These are phyloP conservation scores for Cymbidium sinense DNA, from an alignment of 106 monocot genomes.

Conservation along the genomic window DNA sequence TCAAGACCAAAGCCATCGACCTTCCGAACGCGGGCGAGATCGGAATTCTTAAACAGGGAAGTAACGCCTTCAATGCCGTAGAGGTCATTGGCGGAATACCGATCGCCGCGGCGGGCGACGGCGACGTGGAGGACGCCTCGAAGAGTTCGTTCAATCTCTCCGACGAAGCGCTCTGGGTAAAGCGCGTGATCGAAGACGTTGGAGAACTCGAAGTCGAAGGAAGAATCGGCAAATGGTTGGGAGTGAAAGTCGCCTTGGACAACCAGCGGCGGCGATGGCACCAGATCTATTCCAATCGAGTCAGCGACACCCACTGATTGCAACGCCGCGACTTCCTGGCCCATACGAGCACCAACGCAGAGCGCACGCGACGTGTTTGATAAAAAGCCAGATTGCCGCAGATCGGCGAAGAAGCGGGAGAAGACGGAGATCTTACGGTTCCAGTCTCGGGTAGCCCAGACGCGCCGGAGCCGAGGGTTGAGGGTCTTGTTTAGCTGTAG, in stretches of 20 bases:
- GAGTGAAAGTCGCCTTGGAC: conserved; percentile 74
- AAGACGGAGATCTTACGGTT: conserved; percentile 77
- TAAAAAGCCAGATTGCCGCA: conserved; percentile 34
- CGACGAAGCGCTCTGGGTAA: conserved; percentile 54
- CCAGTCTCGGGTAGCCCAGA: conserved; percentile 95
- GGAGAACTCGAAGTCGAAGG: conserved; percentile 95
- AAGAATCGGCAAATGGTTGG: conserved; percentile 56
- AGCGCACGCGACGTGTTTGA: conserved; percentile 61
- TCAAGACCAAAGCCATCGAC: conserved; percentile 88
- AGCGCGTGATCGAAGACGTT: conserved; percentile 97
- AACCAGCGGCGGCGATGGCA: conserved; percentile 63
- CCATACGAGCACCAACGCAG: conserved; percentile 83
- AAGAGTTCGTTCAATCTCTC: conserved; percentile 82
- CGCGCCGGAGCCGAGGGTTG: conserved; percentile 62
- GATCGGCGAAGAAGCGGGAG: conserved; percentile 56
- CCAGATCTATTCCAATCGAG: conserved; percentile 83
- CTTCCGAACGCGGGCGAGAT: conserved; percentile 36
- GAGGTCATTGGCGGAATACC: conserved; percentile 83
- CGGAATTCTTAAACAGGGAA: conserved; percentile 40
- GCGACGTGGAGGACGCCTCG: conserved; percentile 62
- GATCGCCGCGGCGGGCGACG: conserved; percentile 55
- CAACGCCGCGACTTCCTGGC: conserved; percentile 86
- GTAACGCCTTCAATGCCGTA: conserved; percentile 47
- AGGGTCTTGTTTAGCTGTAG: conserved; percentile 90
- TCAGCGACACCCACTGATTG: conserved; percentile 42